A percentile compares a stretch with the other conserved stretches of the same genome.
Conservation (phyloP, 1,284 basidiomycete species). For the Malassezia dermatis region DNA sequence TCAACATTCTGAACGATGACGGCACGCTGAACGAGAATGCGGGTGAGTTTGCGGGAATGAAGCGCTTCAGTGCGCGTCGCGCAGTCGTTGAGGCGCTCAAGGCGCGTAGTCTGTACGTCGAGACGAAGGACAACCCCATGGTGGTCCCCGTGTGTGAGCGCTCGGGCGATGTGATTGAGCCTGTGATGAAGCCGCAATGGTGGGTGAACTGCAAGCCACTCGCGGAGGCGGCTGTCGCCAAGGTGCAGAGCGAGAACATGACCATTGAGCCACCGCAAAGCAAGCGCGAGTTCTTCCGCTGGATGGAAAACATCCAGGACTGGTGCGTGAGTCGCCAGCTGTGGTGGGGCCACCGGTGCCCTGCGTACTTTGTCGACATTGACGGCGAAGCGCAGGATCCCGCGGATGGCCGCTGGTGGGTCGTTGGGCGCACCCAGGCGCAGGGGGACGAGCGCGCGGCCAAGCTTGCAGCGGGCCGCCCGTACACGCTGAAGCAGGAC, state of each 20-base stretch:
- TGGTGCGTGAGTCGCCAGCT: constrained; percentile 99
- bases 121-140: constrained; percentile 64
- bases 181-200: constrained; percentile 95
- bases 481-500: constrained; percentile 77
- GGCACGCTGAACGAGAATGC: constrained; percentile 90
- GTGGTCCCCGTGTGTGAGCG: constrained; percentile 44
- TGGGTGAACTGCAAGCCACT: constrained; percentile 92
- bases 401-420: constrained; percentile 54
- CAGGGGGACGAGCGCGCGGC: constrained; percentile 71
- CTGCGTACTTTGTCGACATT: constrained; percentile 83
- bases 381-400: constrained; percentile 65
- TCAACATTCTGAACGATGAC: constrained; percentile 93
- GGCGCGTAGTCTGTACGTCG: constrained; percentile 74
- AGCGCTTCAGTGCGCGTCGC: constrained; percentile 84
- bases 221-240: constrained; percentile 61
- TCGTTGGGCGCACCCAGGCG: constrained; percentile 70
- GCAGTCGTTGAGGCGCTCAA: constrained; percentile 75
- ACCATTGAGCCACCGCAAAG: constrained; percentile 70
- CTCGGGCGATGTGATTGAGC: constrained; percentile 83
- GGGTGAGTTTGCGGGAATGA: constrained; percentile 63
- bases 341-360: constrained; percentile 98
- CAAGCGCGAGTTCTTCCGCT: constrained; percentile 89
- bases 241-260: constrained; percentile 56
- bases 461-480: constrained; percentile 59
- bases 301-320: constrained; percentile 92